Percentiles rank a stretch among this genome's conserved stretches.
Evolutionary conservation across 2,329 filamentous ascomycete genomes (phyloP).

Genomic region (Fusarium luffae): DNA sequence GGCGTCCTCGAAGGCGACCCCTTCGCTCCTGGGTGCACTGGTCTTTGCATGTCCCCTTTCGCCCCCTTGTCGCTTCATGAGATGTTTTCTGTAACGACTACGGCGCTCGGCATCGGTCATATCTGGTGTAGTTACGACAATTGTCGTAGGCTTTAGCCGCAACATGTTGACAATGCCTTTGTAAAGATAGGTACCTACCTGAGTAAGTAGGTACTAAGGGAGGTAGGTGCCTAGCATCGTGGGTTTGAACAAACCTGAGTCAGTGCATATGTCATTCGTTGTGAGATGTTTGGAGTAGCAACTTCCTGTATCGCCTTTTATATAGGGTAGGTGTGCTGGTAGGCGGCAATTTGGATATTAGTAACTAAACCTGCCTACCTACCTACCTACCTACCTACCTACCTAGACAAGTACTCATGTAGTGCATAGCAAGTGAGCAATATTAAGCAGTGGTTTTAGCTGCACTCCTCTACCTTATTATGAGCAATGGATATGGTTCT

Average conservation of each 20-base stretch:
- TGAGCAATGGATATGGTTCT: too few relatives aligned
- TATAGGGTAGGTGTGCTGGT: not conserved
- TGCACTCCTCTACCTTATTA: too few relatives aligned
- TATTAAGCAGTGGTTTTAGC: too few relatives aligned
- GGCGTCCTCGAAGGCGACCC: not conserved
- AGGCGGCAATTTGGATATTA: not conserved
- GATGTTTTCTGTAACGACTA: slow-evolving; percentile 37
- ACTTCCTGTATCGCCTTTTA: not conserved
- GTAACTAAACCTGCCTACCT: not conserved
- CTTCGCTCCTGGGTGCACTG: not conserved
- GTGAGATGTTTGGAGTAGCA: not conserved
- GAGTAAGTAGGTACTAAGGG: too few relatives aligned
- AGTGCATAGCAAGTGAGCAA: too few relatives aligned
- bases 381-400: too few relatives aligned
- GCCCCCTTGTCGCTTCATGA: not conserved
- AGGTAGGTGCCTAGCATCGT: not conserved
- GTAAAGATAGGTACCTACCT: not conserved
- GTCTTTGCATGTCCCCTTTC: not conserved
- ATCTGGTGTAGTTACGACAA: slow-evolving; percentile 31
- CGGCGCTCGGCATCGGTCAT: slow-evolving; percentile 37
- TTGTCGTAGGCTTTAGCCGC: slow-evolving; percentile 35
- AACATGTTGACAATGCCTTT: slow-evolving; percentile 26
- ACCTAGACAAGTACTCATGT: too few relatives aligned
- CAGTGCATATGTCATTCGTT: not conserved
- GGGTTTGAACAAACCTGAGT: not conserved